Percentiles rank a stretch among this genome's conserved stretches.
Evolutionary conservation across 129 eudicot genomes (phyloP).

Genomic region (Escallonia rubra): DNA sequence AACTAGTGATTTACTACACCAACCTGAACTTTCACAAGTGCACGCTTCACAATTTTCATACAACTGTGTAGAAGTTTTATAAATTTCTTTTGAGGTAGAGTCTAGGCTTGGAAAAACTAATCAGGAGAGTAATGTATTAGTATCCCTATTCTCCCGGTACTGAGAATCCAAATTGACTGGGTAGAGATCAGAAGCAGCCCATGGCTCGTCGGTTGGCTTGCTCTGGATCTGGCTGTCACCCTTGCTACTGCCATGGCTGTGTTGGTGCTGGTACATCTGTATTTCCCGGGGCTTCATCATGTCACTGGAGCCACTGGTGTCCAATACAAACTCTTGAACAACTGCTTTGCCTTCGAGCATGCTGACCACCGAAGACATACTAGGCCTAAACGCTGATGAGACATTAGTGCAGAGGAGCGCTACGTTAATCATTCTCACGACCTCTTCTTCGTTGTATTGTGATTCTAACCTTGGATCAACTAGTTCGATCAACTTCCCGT

Average conservation of each 20-base stretch:
- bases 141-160: no score
- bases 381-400: slow-evolving; percentile 30
- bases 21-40: no score
- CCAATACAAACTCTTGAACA: slow-evolving; percentile 1
- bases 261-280: no score
- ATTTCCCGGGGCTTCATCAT: not conserved
- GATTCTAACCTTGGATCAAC: slow-evolving; percentile 36
- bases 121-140: no score
- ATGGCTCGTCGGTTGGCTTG: slow-evolving; percentile 15
- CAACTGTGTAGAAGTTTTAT: no score
- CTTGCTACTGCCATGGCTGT: no score
- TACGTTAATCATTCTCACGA: slow-evolving; percentile 11
- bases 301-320: not conserved
- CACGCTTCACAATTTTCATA: no score
- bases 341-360: slow-evolving; percentile 30
- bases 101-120: no score
- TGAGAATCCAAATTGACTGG: no score
- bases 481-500: slow-evolving; percentile 30
- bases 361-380: slow-evolving; percentile 41
- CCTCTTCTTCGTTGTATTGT: slow-evolving; percentile 24
- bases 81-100: no score
- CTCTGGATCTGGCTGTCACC: slow-evolving; percentile 9
- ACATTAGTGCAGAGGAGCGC: slow-evolving; percentile 28
- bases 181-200: no score
- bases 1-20: no score